Evolutionary conservation across 306 rosid genomes (phyloP), one percentile per base, ranked within the genome.

Genomic region (Alnus glutinosa): DNA sequence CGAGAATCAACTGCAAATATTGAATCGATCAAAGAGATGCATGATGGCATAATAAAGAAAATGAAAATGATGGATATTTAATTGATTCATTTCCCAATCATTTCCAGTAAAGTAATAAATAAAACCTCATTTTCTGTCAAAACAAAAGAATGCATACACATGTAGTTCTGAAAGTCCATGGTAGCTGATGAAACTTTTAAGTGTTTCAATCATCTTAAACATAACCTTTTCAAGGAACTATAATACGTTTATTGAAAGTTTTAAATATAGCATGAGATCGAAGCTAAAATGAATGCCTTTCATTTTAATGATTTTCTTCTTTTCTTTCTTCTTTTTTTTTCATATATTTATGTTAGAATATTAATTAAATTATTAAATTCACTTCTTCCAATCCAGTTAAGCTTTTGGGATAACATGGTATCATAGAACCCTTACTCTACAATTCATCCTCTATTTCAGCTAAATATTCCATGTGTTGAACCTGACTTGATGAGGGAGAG

Each of bases 1-100:
- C 14, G 15, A 6, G 16, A 15, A 54, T 54, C 39, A 66, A 66
- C 71, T 64, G 36, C 23, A 36, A 16, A 10, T 34, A 54, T 54
- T 14, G 42, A 70, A 76, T 12, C 23, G 79, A 59, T 71, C 55
- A 50, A 62, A 34, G 23, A 18, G 52, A 66, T 44, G n/a, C 78
- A 77, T 30, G 50, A 63, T 61, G 50, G 28, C n/a, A 42, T 80
- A 62, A 70, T 13, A 66, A 42, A 70, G 47, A 30, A 80, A 52
- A 46, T 59, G 63, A 61, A 37, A 81, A 57, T 44, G 64, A 71
- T 6, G 0, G 50, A 67, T 7, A 18, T 67, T 42, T 28, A 42
- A 34, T 47, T 13, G 51, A 50, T 28, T 70, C n/a, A 63, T 73
- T 48, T 32, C 55, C 47, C 70, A 69, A 58, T 37, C 44, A 49